phyloP scores from a whole-genome alignment of 495 filamentous ascomycete genomes.

The Daldinia loculata region DNA sequence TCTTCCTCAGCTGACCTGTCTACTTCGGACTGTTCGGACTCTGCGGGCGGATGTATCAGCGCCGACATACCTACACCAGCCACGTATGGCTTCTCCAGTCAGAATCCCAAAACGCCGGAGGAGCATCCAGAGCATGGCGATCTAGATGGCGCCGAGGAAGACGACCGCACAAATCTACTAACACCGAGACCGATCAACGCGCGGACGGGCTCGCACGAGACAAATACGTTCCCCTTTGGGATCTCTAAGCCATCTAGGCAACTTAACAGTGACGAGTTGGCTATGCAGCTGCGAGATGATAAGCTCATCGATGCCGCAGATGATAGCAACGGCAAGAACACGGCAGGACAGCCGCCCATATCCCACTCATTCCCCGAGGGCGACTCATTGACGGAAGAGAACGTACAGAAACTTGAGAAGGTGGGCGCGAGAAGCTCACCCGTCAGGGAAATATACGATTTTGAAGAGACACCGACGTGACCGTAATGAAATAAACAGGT shows the following conservation, averaged over 20 bases:
- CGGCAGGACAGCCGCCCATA: conserved; percentile 19
- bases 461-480: background rate
- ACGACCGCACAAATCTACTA: conserved; percentile 30
- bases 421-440: conserved; percentile 24
- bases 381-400: conserved; percentile 50
- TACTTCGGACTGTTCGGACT: conserved; percentile 46
- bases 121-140: conserved; percentile 12
- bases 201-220: conserved; percentile 33
- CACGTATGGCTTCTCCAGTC: conserved; percentile 12
- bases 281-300: conserved; percentile 47
- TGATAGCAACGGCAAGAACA: conserved; percentile 17
- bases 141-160: conserved; percentile 19
- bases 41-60: conserved; percentile 43
- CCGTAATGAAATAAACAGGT: conserved; percentile 3
- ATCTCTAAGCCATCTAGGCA: conserved; percentile 37
- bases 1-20: conserved; percentile 32
- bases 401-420: conserved; percentile 46
- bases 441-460: conserved; percentile 6
- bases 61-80: conserved; percentile 43
- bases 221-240: conserved; percentile 30
- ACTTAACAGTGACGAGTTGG: conserved; percentile 42
- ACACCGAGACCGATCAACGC: conserved; percentile 43
- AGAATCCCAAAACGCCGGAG: conserved; percentile 22
- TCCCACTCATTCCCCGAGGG: conserved; percentile 26
- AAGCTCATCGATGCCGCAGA: conserved; percentile 51